Evolutionary conservation across 75 land plant genomes (phyloP).

Genomic region (Chamaecyparis obtusa): DNA sequence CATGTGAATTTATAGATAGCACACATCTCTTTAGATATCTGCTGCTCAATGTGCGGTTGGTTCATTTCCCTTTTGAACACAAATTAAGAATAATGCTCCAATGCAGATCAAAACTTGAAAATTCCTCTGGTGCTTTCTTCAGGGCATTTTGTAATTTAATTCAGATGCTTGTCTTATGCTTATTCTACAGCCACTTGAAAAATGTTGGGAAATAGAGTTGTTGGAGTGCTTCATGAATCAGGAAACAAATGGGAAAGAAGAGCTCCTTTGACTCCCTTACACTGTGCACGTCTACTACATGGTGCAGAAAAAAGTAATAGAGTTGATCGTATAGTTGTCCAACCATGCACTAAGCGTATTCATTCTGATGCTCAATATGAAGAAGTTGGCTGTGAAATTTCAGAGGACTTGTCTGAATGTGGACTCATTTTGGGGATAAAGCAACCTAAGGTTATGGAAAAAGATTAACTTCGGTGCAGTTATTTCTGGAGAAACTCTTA

Average conservation of each 20-base stretch:
- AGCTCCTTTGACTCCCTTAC: conserved; percentile 85
- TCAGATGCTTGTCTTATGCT: not conserved
- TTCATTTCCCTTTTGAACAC: not conserved
- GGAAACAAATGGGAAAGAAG: conserved; percentile 91
- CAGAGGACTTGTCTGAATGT: conserved; percentile 93
- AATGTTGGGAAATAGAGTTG: conserved; percentile 88
- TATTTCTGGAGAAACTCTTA: not conserved
- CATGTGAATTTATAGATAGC: too few relatives aligned
- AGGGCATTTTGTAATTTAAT: not conserved
- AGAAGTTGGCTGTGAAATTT: conserved; percentile 94
- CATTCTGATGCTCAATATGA: conserved; percentile 78
- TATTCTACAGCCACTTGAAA: not conserved
- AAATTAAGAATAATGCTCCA: not conserved
- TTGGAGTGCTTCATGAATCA: conserved; percentile 78
- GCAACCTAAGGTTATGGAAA: conserved; percentile 79
- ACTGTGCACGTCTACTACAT: conserved; percentile 82
- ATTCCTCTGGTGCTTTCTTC: not conserved
- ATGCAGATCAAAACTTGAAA: not conserved
- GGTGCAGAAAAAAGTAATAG: conserved; percentile 37
- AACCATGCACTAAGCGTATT: conserved; percentile 92
- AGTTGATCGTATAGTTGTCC: conserved; percentile 77
- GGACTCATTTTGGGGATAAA: conserved; percentile 92
- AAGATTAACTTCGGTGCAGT: not conserved
- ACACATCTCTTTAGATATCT: too few relatives aligned
- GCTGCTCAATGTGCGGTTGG: not conserved